Percentiles rank a stretch among this genome's conserved stretches.
Conservation (phyloP, 1,284 basidiomycete species). For the Cryptococcus sp. region DNA sequence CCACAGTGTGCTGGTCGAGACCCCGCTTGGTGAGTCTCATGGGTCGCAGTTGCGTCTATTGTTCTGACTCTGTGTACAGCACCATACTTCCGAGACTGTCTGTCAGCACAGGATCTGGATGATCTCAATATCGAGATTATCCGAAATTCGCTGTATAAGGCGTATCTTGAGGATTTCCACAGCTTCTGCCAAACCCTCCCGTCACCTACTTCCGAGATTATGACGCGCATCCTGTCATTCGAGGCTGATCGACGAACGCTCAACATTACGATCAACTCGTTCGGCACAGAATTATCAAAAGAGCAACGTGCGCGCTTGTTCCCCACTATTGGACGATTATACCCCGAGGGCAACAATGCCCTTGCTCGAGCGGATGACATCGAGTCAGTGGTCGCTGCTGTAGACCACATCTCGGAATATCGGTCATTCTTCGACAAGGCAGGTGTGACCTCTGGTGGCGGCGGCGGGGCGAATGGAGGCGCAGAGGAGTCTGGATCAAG, state of each 20-base stretch:
- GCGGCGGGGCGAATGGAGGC: conserved; percentile 28
- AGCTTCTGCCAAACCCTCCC: conserved; percentile 77
- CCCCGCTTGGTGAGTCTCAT: conserved; percentile 74
- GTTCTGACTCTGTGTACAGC: conserved; percentile 59
- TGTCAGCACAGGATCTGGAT: conserved; percentile 93
- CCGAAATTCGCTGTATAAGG: conserved; percentile 99
- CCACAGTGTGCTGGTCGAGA: conserved; percentile 95
- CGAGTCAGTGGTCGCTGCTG: conserved; percentile 85
- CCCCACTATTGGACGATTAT: conserved; percentile 89
- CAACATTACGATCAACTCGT: conserved; percentile 99
- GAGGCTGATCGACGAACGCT: conserved; percentile 96
- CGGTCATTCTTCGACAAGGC: conserved; percentile 80
- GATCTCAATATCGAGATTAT: conserved; percentile 99
- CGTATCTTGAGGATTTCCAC: conserved; percentile 98
- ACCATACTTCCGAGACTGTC: conserved; percentile 94
- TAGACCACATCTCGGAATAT: conserved; percentile 89
- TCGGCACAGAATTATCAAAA: conserved; percentile 91
- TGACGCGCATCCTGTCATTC: conserved; percentile 87
- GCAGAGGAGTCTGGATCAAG: conserved; percentile 61
- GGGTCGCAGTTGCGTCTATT: not conserved
- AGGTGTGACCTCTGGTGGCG: conserved; percentile 34
- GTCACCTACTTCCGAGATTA: conserved; percentile 82
- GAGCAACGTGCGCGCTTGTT: conserved; percentile 95
- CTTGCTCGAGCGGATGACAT: conserved; percentile 94
- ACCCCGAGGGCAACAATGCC: conserved; percentile 92